These are phyloP conservation scores for Raphanus raphanistrum DNA, from an alignment of 345 rosid genomes.

Conservation along the genomic window DNA sequence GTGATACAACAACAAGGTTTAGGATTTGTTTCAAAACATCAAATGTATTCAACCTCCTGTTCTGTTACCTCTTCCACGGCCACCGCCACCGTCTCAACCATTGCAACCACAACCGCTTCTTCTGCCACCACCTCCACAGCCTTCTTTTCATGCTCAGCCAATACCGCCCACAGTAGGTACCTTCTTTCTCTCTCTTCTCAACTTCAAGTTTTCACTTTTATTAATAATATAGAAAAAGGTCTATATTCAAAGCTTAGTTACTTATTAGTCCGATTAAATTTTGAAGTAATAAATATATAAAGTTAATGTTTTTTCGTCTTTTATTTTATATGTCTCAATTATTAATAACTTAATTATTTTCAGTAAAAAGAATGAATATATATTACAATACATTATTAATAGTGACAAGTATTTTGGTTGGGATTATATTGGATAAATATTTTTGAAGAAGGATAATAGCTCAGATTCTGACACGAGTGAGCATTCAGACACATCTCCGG, in stretches of 20 bases:
- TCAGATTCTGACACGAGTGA: constrained; percentile 82
- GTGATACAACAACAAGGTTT: constrained; percentile 34
- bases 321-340: not conserved
- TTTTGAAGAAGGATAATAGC: constrained; percentile 51
- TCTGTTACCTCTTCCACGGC: constrained; percentile 35
- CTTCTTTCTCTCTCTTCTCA: constrained; percentile 40
- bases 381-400: not conserved
- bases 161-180: constrained; percentile 65
- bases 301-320: not conserved
- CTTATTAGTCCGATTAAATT: not conserved
- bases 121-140: constrained; percentile 44
- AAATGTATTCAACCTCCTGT: constrained; percentile 40
- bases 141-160: constrained; percentile 34
- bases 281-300: not conserved
- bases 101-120: constrained; percentile 26
- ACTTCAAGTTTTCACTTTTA: constrained; percentile 3
- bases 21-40: constrained; percentile 41
- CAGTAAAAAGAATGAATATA: not conserved
- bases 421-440: constrained; percentile 2
- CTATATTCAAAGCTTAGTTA: not conserved
- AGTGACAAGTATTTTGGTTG: constrained; percentile 16
- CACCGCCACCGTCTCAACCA: constrained; percentile 38
- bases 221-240: not conserved
- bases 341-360: not conserved
- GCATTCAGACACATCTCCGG: constrained; percentile 70